Conservation (phyloP, 1,284 basidiomycete genomes). For the Phellinidium pouzarii region DNA sequence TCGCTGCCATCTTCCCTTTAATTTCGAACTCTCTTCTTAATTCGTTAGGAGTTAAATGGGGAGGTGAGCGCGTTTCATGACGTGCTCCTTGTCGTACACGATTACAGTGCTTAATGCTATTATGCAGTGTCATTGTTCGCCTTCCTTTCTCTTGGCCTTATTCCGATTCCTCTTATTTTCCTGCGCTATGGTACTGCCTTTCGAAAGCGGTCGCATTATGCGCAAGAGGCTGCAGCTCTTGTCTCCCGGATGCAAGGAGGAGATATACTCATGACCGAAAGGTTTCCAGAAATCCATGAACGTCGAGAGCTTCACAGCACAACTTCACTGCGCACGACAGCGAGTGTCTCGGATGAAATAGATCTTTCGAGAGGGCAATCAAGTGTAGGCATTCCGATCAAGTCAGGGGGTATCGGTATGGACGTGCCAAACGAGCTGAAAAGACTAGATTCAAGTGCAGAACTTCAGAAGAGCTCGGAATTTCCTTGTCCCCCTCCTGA, state of each 20-base stretch:
- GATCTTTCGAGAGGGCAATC: background rate
- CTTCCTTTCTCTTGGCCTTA: slow-evolving; percentile 23
- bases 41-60: slow-evolving; percentile 25
- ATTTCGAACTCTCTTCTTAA: slow-evolving; percentile 21
- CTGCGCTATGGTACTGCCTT: slow-evolving; percentile 23
- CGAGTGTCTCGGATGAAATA: background rate
- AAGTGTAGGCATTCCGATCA: too few species aligned
- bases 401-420: background rate
- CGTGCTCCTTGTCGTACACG: background rate
- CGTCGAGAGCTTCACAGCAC: background rate
- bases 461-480: background rate
- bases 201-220: slow-evolving; percentile 24
- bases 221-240: slow-evolving; percentile 21
- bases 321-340: background rate
- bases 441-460: background rate
- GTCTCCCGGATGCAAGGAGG: background rate
- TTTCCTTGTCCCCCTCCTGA: background rate
- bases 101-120: background rate
- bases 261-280: background rate
- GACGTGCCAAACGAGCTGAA: background rate
- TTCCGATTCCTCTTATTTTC: slow-evolving; percentile 26
- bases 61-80: slow-evolving; percentile 17
- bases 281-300: background rate
- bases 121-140: slow-evolving; percentile 25
- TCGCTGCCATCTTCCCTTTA: slow-evolving; percentile 23